Evolutionary conservation across 2,329 filamentous ascomycete species (phyloP).

Genomic region (Sporothrix mexicana): DNA sequence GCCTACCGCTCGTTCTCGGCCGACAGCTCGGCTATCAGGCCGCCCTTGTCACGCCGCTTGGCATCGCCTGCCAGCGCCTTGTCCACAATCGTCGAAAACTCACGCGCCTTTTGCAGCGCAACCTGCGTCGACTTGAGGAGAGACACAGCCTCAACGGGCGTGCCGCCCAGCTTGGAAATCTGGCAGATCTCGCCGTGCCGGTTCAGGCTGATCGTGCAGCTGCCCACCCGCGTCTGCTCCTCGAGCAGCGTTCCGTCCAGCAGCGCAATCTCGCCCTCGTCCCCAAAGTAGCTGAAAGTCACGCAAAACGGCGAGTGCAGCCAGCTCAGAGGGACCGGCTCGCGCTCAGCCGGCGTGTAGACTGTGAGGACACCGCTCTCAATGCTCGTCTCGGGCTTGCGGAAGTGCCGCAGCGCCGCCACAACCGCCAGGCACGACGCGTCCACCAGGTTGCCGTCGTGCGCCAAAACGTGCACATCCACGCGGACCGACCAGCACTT

Average conservation of each 20-base stretch:
- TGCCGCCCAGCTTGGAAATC: slow-evolving; percentile 87
- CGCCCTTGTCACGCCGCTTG: slow-evolving; percentile 77
- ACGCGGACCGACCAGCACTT: slow-evolving; percentile 93
- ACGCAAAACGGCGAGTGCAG: slow-evolving; percentile 91
- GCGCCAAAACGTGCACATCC: slow-evolving; percentile 88
- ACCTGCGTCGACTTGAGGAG: slow-evolving; percentile 77
- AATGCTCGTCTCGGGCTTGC: slow-evolving; percentile 85
- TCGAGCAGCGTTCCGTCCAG: slow-evolving; percentile 76
- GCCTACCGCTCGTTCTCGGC: slow-evolving; percentile 82
- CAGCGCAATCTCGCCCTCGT: slow-evolving; percentile 72
- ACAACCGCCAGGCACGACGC: slow-evolving; percentile 85
- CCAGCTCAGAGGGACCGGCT: slow-evolving; percentile 87
- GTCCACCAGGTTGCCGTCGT: slow-evolving; percentile 90
- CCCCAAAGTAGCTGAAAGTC: slow-evolving; percentile 83
- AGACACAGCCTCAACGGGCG: slow-evolving; percentile 77
- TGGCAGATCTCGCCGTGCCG: slow-evolving; percentile 89
- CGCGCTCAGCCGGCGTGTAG: slow-evolving; percentile 82
- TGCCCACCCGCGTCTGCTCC: slow-evolving; percentile 75
- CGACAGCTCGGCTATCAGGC: slow-evolving; percentile 75
- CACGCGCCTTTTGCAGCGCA: slow-evolving; percentile 79
- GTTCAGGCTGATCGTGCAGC: slow-evolving; percentile 84
- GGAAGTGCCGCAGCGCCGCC: slow-evolving; percentile 87
- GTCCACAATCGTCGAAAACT: slow-evolving; percentile 76
- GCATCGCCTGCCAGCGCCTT: slow-evolving; percentile 76
- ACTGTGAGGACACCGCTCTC: slow-evolving; percentile 84